Evolutionary conservation across 1,284 basidiomycete genomes (phyloP).

Genomic region (Phylloboletellus chloephorus): DNA sequence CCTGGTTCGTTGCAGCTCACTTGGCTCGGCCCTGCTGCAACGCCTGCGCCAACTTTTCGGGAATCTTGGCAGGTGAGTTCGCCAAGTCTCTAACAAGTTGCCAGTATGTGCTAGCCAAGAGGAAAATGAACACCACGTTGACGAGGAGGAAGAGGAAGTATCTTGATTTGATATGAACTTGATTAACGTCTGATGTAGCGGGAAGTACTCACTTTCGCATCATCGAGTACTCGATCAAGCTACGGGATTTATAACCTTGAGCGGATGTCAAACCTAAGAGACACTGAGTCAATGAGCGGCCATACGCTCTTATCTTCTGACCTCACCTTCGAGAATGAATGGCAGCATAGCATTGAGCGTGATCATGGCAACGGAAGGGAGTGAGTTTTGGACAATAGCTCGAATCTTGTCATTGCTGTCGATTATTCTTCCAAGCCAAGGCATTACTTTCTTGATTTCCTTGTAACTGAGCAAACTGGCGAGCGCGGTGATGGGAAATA

Average conservation of each 20-base stretch:
- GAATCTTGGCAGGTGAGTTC: constrained; percentile 82
- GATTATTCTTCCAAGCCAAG: constrained; percentile 78
- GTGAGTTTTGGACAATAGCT: constrained; percentile 88
- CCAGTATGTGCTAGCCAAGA: constrained; percentile 87
- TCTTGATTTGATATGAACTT: constrained; percentile 39
- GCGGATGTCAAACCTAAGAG: constrained; percentile 74
- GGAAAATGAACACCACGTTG: constrained; percentile 95
- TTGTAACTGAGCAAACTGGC: constrained; percentile 85
- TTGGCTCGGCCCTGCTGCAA: constrained; percentile 70
- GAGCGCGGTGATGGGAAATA: constrained; percentile 80
- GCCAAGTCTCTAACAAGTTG: constrained; percentile 83
- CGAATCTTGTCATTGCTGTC: constrained; percentile 75
- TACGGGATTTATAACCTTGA: constrained; percentile 85
- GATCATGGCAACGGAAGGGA: constrained; percentile 88
- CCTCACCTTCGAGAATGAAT: constrained; percentile 80
- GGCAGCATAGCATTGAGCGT: constrained; percentile 86
- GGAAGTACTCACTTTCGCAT: constrained; percentile 71
- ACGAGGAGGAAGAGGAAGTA: constrained; percentile 92
- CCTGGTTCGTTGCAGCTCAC: constrained; percentile 28
- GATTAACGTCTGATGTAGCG: background rate
- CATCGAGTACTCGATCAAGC: constrained; percentile 90
- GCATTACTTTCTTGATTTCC: constrained; percentile 85
- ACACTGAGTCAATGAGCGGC: constrained; percentile 1
- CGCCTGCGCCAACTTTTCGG: constrained; percentile 82
- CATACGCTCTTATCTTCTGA: background rate